Evolutionary conservation across 2,329 filamentous ascomycete species (phyloP), one percentile per base, ranked within the genome.

Genomic region (Aspergillus clavatus): DNA sequence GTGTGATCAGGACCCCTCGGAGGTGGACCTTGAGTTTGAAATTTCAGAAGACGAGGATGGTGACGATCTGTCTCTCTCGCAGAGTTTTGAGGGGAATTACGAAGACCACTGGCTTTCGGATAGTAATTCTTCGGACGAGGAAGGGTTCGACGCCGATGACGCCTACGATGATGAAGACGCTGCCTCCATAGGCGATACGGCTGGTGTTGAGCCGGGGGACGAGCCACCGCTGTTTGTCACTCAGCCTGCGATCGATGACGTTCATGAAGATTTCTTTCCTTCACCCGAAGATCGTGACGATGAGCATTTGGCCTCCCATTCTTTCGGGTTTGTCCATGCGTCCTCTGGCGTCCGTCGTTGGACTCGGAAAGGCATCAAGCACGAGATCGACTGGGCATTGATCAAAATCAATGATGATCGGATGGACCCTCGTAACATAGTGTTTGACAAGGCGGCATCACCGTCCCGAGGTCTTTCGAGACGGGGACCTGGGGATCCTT

Each of bases 301-400:
- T 61, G 91, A 97, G 47, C 86, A 96, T 54, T 76, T 96, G 1
- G 81, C 87, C 36, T 88, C 84, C 0, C 93, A 87, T 58, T 80
- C 82, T 11, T 75, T 97, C 1, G 91, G 91, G 3, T 82, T 89
- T 58, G 75, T 97, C 3, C 89, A 94, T 59, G 91, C 91, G 0
- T 94, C 89, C 0, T 95, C 89, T 18, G 91, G 91, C 5, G 86
- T 97, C 47, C 82, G 89, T 4, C 82, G 91, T 23, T 84, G 86
- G 62, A 77, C 74, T 41, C 78, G 84, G 47, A 76, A 85, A 49
- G 83, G 84, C 4, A 72, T 94, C 19, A 75, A 87, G 5, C 91
- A 96, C 63, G 91, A 97, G 66, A 89, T 97, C 36, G 91, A 97
- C 66, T 97, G 91, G 91, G 89, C 90, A 0, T 73, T 97, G 2